These are phyloP conservation scores for Boletus subcaerulescens DNA, from an alignment of 768 basidiomycete genomes.

Conservation along the genomic window DNA sequence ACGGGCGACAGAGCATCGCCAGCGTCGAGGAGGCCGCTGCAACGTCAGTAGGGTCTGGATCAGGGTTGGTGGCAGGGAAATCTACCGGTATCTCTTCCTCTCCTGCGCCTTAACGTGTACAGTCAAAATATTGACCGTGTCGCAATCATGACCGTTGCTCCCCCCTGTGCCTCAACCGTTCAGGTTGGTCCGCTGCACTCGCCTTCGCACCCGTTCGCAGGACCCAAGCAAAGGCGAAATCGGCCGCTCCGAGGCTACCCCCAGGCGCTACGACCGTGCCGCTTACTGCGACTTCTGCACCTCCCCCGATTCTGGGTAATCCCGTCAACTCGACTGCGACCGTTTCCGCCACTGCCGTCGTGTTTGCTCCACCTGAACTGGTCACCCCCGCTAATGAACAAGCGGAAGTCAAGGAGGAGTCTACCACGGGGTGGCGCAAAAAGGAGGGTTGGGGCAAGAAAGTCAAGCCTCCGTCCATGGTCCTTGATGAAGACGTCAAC, in stretches of 20 bases:
- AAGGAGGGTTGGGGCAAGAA: slow-evolving; percentile 80
- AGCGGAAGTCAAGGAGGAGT: slow-evolving; percentile 25
- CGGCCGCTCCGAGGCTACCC: slow-evolving; percentile 30
- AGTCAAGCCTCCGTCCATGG: slow-evolving; percentile 87
- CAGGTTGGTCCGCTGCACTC: slow-evolving; percentile 87
- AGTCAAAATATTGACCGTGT: slow-evolving; percentile 37
- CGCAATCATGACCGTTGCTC: slow-evolving; percentile 32
- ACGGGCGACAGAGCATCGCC: slow-evolving; percentile 24
- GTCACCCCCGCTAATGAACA: slow-evolving; percentile 32
- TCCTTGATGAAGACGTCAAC: slow-evolving; percentile 85
- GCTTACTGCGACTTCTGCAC: slow-evolving; percentile 36
- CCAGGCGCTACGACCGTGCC: slow-evolving; percentile 56
- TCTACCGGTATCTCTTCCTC: slow-evolving; percentile 52
- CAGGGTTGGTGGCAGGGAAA: slow-evolving; percentile 40
- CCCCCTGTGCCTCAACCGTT: neutral
- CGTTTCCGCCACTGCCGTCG: slow-evolving; percentile 58
- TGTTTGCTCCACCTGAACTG: slow-evolving; percentile 67
- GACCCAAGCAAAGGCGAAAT: slow-evolving; percentile 57
- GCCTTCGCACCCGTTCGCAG: slow-evolving; percentile 85
- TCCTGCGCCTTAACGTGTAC: slow-evolving; percentile 37
- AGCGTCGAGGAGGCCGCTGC: slow-evolving; percentile 25
- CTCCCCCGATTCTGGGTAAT: slow-evolving; percentile 32
- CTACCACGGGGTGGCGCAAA: slow-evolving; percentile 37
- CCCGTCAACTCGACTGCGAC: slow-evolving; percentile 25
- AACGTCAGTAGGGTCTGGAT: slow-evolving; percentile 17